phyloP scores from a whole-genome alignment of 164 flowering plant species.

The Macadamia integrifolia region DNA sequence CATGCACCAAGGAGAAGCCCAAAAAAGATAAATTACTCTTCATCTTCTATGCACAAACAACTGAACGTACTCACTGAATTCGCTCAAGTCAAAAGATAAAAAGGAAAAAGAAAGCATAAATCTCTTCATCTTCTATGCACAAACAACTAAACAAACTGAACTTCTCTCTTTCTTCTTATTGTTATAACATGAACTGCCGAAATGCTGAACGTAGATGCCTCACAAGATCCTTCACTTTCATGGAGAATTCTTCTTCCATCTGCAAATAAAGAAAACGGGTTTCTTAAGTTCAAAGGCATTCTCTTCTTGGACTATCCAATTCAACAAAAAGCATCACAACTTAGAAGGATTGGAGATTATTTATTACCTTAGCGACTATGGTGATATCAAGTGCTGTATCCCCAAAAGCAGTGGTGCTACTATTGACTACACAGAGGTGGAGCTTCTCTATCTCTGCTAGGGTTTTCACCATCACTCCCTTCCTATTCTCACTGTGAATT shows the following conservation, averaged over 20 bases:
- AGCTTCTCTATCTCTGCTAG: conserved; percentile 36
- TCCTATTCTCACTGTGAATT: conserved; percentile 35
- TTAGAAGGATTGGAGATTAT: too few relatives aligned
- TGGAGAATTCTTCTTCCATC: conserved; percentile 44
- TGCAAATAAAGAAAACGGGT: conserved; percentile 16
- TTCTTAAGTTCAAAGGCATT: not conserved
- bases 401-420: conserved; percentile 38
- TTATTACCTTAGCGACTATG: conserved; percentile 43
- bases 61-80: not conserved
- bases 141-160: not conserved
- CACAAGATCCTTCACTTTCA: conserved; percentile 40
- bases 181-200: conserved; percentile 24
- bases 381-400: conserved; percentile 32
- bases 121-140: not conserved
- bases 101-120: too few relatives aligned
- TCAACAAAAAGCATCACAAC: not conserved
- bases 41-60: not conserved
- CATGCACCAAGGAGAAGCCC: too few relatives aligned
- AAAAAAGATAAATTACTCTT: too few relatives aligned
- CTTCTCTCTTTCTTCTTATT: too few relatives aligned
- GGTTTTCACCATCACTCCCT: conserved; percentile 24
- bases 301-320: not conserved
- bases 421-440: conserved; percentile 27
- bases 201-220: conserved; percentile 36
- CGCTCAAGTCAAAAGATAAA: too few relatives aligned